Evolutionary conservation across 1,284 basidiomycete species (phyloP).

Genomic region (Leccinum pseudoinsigne): DNA sequence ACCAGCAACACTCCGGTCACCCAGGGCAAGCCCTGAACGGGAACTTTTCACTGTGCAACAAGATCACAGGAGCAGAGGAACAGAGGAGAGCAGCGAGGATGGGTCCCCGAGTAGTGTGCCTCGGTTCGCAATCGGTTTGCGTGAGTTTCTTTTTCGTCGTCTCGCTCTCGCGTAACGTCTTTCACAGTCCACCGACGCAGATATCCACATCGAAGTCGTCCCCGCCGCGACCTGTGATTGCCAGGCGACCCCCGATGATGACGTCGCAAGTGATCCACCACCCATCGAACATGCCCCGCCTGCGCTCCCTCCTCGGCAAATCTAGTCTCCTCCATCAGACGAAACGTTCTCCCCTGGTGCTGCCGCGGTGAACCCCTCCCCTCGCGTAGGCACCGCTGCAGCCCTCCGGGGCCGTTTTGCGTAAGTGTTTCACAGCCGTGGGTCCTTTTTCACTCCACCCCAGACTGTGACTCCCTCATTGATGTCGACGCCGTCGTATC

Average conservation of each 20-base stretch:
- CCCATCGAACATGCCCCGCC: constrained; percentile 13
- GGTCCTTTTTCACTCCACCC: constrained; percentile 47
- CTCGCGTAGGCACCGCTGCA: constrained; percentile 14
- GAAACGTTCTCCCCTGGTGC: neutral
- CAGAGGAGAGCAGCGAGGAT: constrained; percentile 21
- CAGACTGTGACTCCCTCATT: constrained; percentile 48
- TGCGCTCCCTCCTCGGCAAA: constrained; percentile 20
- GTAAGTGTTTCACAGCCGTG: constrained; percentile 18
- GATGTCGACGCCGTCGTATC: constrained; percentile 47
- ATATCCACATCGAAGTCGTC: constrained; percentile 9
- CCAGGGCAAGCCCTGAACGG: constrained; percentile 22
- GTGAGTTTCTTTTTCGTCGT: constrained; percentile 42
- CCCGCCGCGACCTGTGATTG: constrained; percentile 21
- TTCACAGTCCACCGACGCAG: constrained; percentile 14
- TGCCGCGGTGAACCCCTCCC: constrained; percentile 1
- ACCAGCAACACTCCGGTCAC: constrained; percentile 30
- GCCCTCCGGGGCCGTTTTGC: constrained; percentile 16
- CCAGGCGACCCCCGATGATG: constrained; percentile 17
- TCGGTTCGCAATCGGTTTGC: constrained; percentile 49
- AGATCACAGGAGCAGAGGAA: constrained; percentile 17
- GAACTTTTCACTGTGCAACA: constrained; percentile 19
- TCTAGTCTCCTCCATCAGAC: constrained; percentile 13
- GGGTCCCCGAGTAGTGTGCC: constrained; percentile 36
- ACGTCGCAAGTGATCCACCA: constrained; percentile 23
- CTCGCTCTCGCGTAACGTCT: neutral